phyloP scores from a whole-genome alignment of 2,329 filamentous ascomycete species.

The Teratosphaeria gauchensis region DNA sequence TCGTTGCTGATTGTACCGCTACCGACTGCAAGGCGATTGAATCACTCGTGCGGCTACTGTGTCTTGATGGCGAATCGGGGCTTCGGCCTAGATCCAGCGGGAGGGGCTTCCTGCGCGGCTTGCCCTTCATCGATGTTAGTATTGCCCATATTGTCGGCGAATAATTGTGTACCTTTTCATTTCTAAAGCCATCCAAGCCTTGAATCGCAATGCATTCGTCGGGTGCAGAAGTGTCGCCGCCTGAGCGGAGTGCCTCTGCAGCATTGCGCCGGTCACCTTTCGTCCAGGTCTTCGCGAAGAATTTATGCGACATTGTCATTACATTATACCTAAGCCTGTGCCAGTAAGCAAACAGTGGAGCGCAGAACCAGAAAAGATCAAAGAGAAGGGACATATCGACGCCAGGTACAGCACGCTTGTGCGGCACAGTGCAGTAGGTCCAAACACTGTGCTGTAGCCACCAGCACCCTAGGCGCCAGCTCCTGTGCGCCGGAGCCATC shows the following conservation, averaged over 20 bases:
- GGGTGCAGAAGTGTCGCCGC: slow-evolving; percentile 30
- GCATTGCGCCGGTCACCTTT: slow-evolving; percentile 27
- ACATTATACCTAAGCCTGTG: not conserved
- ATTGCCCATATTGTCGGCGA: not conserved
- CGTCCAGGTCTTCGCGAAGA: slow-evolving; percentile 32
- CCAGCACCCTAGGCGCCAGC: not conserved
- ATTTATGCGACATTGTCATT: slow-evolving; percentile 28
- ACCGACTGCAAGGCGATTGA: slow-evolving; percentile 22
- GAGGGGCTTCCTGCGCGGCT: slow-evolving; percentile 14
- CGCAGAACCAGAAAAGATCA: not conserved
- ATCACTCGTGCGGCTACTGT: slow-evolving; percentile 11
- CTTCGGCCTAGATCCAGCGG: slow-evolving; percentile 15
- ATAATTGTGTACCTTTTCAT: slow-evolving; percentile 9
- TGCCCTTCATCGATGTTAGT: slow-evolving; percentile 3
- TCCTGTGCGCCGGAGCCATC: not conserved
- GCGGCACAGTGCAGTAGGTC: not conserved
- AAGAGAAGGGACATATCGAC: not conserved
- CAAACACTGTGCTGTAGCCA: not conserved
- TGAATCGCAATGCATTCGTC: slow-evolving; percentile 21
- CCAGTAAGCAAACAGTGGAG: not conserved
- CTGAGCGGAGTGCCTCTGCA: slow-evolving; percentile 26
- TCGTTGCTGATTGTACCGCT: slow-evolving; percentile 23
- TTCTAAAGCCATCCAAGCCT: slow-evolving; percentile 14
- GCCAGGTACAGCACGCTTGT: not conserved
- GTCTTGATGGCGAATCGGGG: slow-evolving; percentile 2